phyloP scores from a whole-genome alignment of 805 yeast genomes.

The Candida caryicola region DNA sequence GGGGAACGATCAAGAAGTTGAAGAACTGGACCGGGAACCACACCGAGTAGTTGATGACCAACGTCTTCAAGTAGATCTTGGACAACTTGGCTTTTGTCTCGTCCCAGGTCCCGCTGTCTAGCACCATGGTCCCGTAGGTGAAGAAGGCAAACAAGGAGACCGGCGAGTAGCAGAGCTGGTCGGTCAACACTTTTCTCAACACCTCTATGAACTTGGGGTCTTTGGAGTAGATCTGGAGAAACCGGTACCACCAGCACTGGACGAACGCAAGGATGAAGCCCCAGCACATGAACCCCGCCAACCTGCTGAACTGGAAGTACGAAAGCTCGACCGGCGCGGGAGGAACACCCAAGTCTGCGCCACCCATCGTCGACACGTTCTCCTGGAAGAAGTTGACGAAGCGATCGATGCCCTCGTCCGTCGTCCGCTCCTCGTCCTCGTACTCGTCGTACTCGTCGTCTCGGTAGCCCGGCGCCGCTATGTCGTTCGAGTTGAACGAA shows the following conservation, averaged over 20 bases:
- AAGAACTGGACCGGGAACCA: slow-evolving; percentile 83
- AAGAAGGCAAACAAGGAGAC: slow-evolving; percentile 76
- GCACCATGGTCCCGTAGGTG: slow-evolving; percentile 75
- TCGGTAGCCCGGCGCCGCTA: slow-evolving; percentile 1
- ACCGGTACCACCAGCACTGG: slow-evolving; percentile 86
- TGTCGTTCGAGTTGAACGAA: slow-evolving; percentile 21
- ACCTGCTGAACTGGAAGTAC: slow-evolving; percentile 62
- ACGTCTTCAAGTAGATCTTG: slow-evolving; percentile 63
- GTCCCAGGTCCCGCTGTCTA: slow-evolving; percentile 69
- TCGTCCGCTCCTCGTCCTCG: slow-evolving; percentile 9
- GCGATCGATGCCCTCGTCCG: slow-evolving; percentile 29
- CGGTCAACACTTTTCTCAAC: slow-evolving; percentile 81
- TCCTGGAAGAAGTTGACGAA: slow-evolving; percentile 35
- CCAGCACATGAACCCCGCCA: slow-evolving; percentile 82
- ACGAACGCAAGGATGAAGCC: slow-evolving; percentile 79
- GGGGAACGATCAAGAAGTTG: slow-evolving; percentile 68
- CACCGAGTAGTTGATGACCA: slow-evolving; percentile 65
- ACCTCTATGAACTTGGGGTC: slow-evolving; percentile 85
- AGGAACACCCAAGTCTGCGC: slow-evolving; percentile 3
- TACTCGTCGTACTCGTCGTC: slow-evolving; percentile 2
- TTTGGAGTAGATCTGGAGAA: slow-evolving; percentile 76
- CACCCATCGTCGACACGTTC: slow-evolving; percentile 14
- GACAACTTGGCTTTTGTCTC: slow-evolving; percentile 64
- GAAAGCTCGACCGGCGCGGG: slow-evolving; percentile 25
- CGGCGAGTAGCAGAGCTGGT: slow-evolving; percentile 89